Conservation (phyloP, 495 filamentous ascomycete species). For the Rhypophila decipiens region DNA sequence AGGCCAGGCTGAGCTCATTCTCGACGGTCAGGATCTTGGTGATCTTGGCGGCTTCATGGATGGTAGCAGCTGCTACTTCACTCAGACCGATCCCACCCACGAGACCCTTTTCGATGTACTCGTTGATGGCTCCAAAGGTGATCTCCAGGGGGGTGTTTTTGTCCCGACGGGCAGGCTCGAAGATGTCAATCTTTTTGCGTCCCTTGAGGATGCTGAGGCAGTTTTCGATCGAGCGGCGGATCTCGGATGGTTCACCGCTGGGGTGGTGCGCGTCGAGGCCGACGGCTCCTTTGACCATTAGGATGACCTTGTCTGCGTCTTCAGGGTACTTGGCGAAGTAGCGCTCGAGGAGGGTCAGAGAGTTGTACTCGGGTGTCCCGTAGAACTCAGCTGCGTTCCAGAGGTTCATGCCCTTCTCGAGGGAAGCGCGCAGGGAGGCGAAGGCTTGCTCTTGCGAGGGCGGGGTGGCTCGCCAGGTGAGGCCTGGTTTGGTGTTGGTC, state of each 20-base stretch:
- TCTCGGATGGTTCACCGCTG: slow-evolving; percentile 56
- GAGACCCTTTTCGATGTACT: slow-evolving; percentile 67
- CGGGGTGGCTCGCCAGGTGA: slow-evolving; percentile 65
- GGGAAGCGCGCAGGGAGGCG: slow-evolving; percentile 58
- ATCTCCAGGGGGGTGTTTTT: slow-evolving; percentile 43
- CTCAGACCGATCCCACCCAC: slow-evolving; percentile 72
- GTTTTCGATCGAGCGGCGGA: slow-evolving; percentile 62
- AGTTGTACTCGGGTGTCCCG: slow-evolving; percentile 62
- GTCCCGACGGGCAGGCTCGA: slow-evolving; percentile 71
- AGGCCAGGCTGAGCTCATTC: slow-evolving; percentile 69
- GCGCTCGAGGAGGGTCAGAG: slow-evolving; percentile 53
- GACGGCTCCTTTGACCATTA: slow-evolving; percentile 57
- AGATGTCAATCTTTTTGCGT: slow-evolving; percentile 77
- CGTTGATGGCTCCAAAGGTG: slow-evolving; percentile 49
- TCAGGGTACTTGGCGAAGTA: slow-evolving; percentile 67
- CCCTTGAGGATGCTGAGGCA: slow-evolving; percentile 57
- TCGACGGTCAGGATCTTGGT: slow-evolving; percentile 70
- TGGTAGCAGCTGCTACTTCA: slow-evolving; percentile 67
- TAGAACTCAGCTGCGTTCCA: slow-evolving; percentile 84
- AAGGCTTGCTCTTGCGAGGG: slow-evolving; percentile 57
- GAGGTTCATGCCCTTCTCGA: slow-evolving; percentile 59
- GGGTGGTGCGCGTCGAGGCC: slow-evolving; percentile 28
- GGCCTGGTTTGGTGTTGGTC: slow-evolving; percentile 37
- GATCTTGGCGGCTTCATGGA: slow-evolving; percentile 63
- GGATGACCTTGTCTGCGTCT: slow-evolving; percentile 59